Base-by-base conservation (phyloP, 148 eudicot genomes). In the Heliamphora exappendiculata region DNA sequence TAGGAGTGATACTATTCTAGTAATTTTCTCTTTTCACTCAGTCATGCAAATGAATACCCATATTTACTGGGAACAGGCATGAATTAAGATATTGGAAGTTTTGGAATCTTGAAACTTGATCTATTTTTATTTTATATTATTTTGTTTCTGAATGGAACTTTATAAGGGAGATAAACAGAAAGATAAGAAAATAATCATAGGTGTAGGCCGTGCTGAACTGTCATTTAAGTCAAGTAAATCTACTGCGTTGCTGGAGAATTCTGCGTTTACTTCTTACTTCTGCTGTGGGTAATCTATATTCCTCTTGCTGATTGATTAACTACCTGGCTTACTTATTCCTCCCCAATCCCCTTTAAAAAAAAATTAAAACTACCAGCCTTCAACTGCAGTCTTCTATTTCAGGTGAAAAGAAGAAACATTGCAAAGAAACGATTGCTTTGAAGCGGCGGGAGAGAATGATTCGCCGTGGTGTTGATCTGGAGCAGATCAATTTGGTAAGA, bases 321-420 rank as follows among this genome's bases (percentile, higher is more conserved):
- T 73, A 9, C 39, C 51, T 41, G 12, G n/a, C n/a, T n/a, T n/a
- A n/a, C n/a, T n/a, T n/a, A n/a, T n/a, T n/a, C n/a, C n/a, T n/a
- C n/a, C n/a, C n/a, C n/a, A n/a, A n/a, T n/a, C n/a, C n/a, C 67
- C 67, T 31, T 16, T 0, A 63, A 20, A 14, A 13, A 20, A 12
- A 29, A 13, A 14, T 7, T 4, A 60, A 29, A 37, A 53, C 65
- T 58, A 31, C 44, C 59, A 7, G 10, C 74, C 55, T 53, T 75
- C 44, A 81, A 63, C 75, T 66, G 12, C 33, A 58, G 67, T 75
- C 22, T 37, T 44, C 49, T 66, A 39, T 80, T 55, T 68, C 87
- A 93, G 99, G 99, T 72, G 99, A 91, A 81, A 96, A 89, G 77
- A 96, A 93, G 91, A 96, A 91, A 76, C 91, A 85, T 59, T 91